phyloP scores from a whole-genome alignment of 352 stramenopile species.

The Phytophthora pisi region DNA sequence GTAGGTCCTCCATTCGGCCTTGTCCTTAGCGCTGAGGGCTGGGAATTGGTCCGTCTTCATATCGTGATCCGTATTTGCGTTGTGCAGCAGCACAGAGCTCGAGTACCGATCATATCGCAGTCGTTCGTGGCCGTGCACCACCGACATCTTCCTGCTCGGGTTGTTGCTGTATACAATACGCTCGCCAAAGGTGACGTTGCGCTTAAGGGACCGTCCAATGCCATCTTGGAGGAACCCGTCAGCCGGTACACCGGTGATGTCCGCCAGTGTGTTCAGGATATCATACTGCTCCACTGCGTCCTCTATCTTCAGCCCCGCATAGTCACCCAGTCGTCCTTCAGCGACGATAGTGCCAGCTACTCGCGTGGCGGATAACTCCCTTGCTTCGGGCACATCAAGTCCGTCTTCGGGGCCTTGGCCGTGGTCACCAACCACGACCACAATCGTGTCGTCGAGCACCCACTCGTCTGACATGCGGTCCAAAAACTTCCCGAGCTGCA shows the following conservation, averaged over 20 bases:
- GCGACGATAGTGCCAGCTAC: slow-evolving; percentile 43
- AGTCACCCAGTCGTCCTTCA: slow-evolving; percentile 37
- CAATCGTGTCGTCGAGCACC: slow-evolving; percentile 58
- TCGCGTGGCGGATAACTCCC: slow-evolving; percentile 36
- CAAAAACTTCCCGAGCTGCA: slow-evolving; percentile 56
- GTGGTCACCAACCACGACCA: slow-evolving; percentile 62
- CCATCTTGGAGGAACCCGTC: slow-evolving; percentile 43
- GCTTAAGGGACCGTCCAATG: slow-evolving; percentile 51
- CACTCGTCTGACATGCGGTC: slow-evolving; percentile 49
- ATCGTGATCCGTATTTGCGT: slow-evolving; percentile 49
- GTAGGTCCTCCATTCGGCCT: slow-evolving; percentile 20
- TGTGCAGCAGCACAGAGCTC: slow-evolving; percentile 41
- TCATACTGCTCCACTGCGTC: slow-evolving; percentile 47
- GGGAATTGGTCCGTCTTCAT: slow-evolving; percentile 43
- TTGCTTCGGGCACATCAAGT: slow-evolving; percentile 31
- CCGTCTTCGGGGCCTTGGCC: slow-evolving; percentile 50
- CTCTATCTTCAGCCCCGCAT: slow-evolving; percentile 33
- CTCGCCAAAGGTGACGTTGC: slow-evolving; percentile 37
- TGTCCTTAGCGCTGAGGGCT: slow-evolving; percentile 17
- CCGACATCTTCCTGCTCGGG: slow-evolving; percentile 46
- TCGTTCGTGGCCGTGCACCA: slow-evolving; percentile 42
- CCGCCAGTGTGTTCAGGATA: slow-evolving; percentile 45
- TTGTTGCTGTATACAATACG: slow-evolving; percentile 65
- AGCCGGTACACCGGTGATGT: slow-evolving; percentile 44
- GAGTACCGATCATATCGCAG: slow-evolving; percentile 52